A percentile compares a stretch with the other conserved stretches of the same genome.
phyloP scores from a whole-genome alignment of 1,284 basidiomycete species.

The Ustilago cynodontis region DNA sequence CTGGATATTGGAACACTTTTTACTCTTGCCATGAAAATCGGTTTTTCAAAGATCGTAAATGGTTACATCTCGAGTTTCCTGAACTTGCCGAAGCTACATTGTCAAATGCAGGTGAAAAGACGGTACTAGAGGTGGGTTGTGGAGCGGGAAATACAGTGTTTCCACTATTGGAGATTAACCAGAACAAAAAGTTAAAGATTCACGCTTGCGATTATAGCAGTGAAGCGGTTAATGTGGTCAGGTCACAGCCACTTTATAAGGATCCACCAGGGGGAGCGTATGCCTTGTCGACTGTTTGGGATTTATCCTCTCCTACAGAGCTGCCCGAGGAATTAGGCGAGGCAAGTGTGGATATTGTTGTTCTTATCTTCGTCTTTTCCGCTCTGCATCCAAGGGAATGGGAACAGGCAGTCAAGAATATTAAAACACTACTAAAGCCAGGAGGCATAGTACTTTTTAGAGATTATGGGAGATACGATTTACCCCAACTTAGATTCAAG shows the following conservation, averaged over 20 bases:
- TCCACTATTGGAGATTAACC: conserved; percentile 83
- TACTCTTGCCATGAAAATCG: conserved; percentile 64
- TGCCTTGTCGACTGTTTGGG: conserved; percentile 89
- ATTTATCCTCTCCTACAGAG: conserved; percentile 75
- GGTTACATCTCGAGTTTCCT: conserved; percentile 68
- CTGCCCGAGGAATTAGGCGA: conserved; percentile 45
- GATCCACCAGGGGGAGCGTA: conserved; percentile 60
- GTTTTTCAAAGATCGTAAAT: conserved; percentile 68
- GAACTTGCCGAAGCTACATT: conserved; percentile 61
- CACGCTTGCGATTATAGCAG: conserved; percentile 91
- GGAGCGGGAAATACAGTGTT: conserved; percentile 89
- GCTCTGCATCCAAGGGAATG: conserved; percentile 95
- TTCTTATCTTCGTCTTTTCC: conserved; percentile 94
- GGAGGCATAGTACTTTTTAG: conserved; percentile 86
- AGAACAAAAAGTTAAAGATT: conserved; percentile 81
- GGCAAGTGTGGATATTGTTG: conserved; percentile 83
- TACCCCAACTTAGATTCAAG: conserved; percentile 90
- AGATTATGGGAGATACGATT: conserved; percentile 95
- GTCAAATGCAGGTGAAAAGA: conserved; percentile 36
- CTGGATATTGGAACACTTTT: conserved; percentile 65
- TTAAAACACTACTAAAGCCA: conserved; percentile 83
- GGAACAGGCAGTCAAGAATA: conserved; percentile 84
- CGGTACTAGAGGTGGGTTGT: conserved; percentile 67
- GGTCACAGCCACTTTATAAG: conserved; percentile 69
- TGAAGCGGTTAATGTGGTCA: conserved; percentile 90